phyloP scores from a whole-genome alignment of 2,329 filamentous ascomycete species.

The Fusarium globosum region DNA sequence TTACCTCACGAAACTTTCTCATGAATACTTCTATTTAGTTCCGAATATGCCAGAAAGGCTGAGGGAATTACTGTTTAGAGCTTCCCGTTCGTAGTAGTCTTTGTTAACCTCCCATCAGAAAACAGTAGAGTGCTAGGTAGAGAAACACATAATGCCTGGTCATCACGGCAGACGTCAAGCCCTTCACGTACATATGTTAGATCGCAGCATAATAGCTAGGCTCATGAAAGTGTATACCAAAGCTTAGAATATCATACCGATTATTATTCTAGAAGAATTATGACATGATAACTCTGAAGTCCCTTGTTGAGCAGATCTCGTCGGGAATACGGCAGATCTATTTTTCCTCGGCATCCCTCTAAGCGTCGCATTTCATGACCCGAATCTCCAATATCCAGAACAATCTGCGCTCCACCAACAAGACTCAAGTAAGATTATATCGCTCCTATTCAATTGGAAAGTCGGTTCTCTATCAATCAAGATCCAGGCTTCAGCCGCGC shows the following conservation, averaged over 20 bases:
- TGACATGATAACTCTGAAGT: neutral
- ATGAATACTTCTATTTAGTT: too few relatives aligned
- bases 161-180: neutral
- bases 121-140: neutral
- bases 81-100: neutral
- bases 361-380: slow-evolving; percentile 12
- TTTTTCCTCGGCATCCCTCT: slow-evolving; percentile 37
- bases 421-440: slow-evolving; percentile 1
- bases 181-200: neutral
- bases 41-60: neutral
- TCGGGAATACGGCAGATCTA: slow-evolving; percentile 43
- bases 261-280: neutral
- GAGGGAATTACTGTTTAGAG: too few relatives aligned
- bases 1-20: neutral
- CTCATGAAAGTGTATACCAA: too few relatives aligned
- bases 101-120: neutral
- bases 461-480: neutral
- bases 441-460: slow-evolving; percentile 1
- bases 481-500: neutral
- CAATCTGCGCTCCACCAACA: neutral
- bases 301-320: neutral
- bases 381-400: slow-evolving; percentile 23
- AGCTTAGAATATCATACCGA: neutral
- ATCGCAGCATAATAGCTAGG: neutral
- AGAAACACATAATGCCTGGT: neutral